phyloP scores from a whole-genome alignment of 2,329 filamentous ascomycete genomes.

The Torrubiellomyces zombiae region DNA sequence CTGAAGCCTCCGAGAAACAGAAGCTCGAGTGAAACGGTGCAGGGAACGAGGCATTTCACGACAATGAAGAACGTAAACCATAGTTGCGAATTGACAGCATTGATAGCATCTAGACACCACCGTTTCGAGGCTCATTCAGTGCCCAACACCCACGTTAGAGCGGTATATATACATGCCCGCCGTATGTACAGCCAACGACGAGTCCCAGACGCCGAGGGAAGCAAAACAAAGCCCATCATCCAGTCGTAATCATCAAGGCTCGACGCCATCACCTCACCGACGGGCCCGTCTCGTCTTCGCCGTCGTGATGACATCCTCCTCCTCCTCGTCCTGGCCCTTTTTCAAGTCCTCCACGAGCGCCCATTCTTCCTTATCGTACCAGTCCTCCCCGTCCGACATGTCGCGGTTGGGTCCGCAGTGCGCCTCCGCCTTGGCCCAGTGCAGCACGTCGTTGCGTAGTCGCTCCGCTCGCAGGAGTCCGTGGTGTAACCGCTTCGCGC shows the following conservation, averaged over 20 bases:
- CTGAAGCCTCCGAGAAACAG: no score
- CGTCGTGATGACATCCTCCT: constrained; percentile 49
- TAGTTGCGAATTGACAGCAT: no score
- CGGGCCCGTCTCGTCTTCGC: constrained; percentile 46
- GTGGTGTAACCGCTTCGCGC: constrained; percentile 48
- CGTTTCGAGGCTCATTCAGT: no score
- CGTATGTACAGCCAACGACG: no score
- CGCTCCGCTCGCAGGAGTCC: constrained; percentile 59
- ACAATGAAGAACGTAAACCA: no score
- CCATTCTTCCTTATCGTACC: constrained; percentile 76
- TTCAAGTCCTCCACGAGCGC: constrained; percentile 55
- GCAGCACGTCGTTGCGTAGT: constrained; percentile 52
- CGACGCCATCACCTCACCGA: constrained; percentile 19
- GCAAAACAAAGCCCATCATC: no score
- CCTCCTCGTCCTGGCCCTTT: constrained; percentile 70
- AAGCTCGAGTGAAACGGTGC: no score
- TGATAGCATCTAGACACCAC: no score
- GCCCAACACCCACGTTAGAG: no score
- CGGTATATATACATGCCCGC: no score
- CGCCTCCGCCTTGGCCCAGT: constrained; percentile 64
- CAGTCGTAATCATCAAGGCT: neutral
- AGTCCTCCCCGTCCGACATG: constrained; percentile 79
- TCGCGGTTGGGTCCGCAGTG: constrained; percentile 50
- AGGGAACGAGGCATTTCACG: no score
- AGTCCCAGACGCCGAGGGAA: no score